These are phyloP conservation scores for Apiotrichum veenhuisii DNA, from an alignment of 1,284 basidiomycete genomes.

Conservation along the genomic window DNA sequence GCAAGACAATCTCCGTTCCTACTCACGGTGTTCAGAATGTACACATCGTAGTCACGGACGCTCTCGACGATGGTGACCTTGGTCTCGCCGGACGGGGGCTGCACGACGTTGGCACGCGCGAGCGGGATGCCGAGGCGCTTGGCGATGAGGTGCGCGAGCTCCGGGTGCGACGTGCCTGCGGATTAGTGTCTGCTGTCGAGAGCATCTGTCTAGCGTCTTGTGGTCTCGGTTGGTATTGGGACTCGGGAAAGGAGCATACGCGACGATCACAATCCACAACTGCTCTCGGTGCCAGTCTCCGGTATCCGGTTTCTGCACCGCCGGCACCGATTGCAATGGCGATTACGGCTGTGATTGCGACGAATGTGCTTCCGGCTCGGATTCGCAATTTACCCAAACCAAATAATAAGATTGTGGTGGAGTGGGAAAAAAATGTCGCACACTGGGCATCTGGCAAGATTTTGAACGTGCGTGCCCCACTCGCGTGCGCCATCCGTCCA, in stretches of 20 bases:
- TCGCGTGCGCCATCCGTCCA: no score
- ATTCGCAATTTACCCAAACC: no score
- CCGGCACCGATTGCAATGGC: no score
- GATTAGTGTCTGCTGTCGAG: constrained; percentile 4
- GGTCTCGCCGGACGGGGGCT: constrained; percentile 88
- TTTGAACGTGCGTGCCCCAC: background rate
- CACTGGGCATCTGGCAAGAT: background rate
- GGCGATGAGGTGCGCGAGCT: constrained; percentile 89
- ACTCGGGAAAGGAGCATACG: no score
- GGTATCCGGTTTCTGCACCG: no score
- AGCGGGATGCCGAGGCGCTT: constrained; percentile 81
- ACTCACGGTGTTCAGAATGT: constrained; percentile 86
- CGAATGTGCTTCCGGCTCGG: no score
- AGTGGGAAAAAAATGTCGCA: background rate
- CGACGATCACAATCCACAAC: no score
- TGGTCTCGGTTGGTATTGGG: no score
- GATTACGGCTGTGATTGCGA: no score
- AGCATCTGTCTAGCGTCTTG: no score
- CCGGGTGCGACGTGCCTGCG: constrained; percentile 87
- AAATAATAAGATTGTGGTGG: background rate
- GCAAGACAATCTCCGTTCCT: no score
- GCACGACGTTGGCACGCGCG: constrained; percentile 75
- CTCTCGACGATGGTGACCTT: constrained; percentile 89
- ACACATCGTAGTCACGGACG: constrained; percentile 97
- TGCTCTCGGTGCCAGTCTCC: no score